Conservation (phyloP, 495 filamentous ascomycete genomes). For the Lophiostoma macrostomum region DNA sequence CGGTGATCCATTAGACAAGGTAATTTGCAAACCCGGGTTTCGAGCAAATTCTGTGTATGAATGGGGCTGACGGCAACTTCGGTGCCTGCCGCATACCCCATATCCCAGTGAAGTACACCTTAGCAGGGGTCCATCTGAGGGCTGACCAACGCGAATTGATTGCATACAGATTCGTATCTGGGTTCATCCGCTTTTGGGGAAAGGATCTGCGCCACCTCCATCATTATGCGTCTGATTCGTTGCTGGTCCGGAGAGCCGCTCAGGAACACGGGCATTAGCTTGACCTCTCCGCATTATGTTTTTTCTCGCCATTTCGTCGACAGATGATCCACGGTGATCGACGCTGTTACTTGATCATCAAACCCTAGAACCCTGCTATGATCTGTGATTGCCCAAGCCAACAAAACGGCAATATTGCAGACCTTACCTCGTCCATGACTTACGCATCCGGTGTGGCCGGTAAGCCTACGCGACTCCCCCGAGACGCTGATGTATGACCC, state of each 20-base stretch:
- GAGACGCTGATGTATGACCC: background rate
- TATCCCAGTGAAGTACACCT: background rate
- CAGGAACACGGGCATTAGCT: conserved; percentile 18
- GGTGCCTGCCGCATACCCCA: conserved; percentile 11
- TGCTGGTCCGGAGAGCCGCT: conserved; percentile 20
- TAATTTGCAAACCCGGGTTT: conserved; percentile 9
- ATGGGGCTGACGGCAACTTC: background rate
- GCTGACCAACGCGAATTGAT: conserved; percentile 9
- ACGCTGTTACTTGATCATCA: conserved; percentile 4
- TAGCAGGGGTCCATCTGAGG: background rate
- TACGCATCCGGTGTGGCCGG: too few species aligned
- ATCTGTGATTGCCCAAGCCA: conserved; percentile 11
- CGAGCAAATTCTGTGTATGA: conserved; percentile 1
- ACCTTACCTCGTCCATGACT: too few species aligned
- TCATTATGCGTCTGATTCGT: conserved; percentile 6
- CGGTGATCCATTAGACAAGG: conserved; percentile 3
- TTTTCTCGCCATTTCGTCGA: background rate
- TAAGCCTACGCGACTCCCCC: too few species aligned
- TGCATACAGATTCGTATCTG: background rate
- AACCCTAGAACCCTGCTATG: conserved; percentile 19
- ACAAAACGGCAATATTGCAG: conserved; percentile 13
- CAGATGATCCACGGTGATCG: conserved; percentile 17
- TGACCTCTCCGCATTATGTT: background rate
- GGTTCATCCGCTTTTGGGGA: conserved; percentile 11
- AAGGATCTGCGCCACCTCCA: conserved; percentile 20